These are phyloP conservation scores for Moringa oleifera DNA, from an alignment of 345 rosid species.

Conservation along the genomic window DNA sequence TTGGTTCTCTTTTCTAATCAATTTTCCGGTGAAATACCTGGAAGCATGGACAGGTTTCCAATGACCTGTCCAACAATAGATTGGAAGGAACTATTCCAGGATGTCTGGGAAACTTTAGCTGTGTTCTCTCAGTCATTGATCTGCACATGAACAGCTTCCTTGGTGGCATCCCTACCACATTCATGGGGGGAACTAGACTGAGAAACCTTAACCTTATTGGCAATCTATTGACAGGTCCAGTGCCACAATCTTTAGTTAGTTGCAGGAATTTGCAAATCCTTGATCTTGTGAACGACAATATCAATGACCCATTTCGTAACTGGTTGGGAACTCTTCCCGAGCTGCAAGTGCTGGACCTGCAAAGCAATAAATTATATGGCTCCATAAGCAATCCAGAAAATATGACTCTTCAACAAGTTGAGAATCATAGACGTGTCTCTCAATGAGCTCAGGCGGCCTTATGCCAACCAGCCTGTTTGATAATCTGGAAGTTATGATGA, in stretches of 20 bases:
- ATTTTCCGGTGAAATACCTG: slow-evolving; percentile 49
- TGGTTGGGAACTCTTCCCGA: slow-evolving; percentile 13
- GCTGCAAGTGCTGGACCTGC: background rate
- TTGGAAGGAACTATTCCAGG: slow-evolving; percentile 21
- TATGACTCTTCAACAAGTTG: background rate
- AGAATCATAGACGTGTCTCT: background rate
- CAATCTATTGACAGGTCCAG: slow-evolving; percentile 13
- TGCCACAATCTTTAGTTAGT: slow-evolving; percentile 13
- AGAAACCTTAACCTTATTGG: slow-evolving; percentile 16
- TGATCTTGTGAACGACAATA: slow-evolving; percentile 13
- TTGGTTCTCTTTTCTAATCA: slow-evolving; percentile 34
- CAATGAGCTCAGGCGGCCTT: slow-evolving; percentile 2
- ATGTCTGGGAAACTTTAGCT: slow-evolving; percentile 1
- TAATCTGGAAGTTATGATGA: slow-evolving; percentile 4
- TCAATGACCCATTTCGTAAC: slow-evolving; percentile 15
- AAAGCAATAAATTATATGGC: slow-evolving; percentile 12
- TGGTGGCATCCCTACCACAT: slow-evolving; percentile 21
- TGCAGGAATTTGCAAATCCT: slow-evolving; percentile 14
- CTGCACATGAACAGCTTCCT: slow-evolving; percentile 14
- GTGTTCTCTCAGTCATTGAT: slow-evolving; percentile 5
- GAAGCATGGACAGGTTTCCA: slow-evolving; percentile 35
- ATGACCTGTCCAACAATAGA: slow-evolving; percentile 22
- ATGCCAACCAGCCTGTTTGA: background rate
- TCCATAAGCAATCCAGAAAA: background rate
- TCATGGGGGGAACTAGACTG: slow-evolving; percentile 3